phyloP scores from a whole-genome alignment of 306 rosid genomes.

The Lathyrus tuberosus region DNA sequence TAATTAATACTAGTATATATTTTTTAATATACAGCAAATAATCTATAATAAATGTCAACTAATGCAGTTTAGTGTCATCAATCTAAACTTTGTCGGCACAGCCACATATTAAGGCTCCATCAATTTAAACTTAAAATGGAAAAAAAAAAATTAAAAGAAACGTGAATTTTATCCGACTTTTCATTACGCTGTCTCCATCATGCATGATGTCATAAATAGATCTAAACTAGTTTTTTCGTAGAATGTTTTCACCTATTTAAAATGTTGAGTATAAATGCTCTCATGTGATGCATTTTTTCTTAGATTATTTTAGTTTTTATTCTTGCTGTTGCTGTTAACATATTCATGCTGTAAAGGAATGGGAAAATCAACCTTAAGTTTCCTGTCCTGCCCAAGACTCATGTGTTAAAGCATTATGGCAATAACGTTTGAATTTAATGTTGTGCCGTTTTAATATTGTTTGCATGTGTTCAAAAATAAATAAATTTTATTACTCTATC shows the following conservation, averaged over 20 bases:
- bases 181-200: not conserved
- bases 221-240: not conserved
- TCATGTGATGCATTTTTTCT: constrained; percentile 19
- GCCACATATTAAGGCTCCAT: not conserved
- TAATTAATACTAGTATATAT: not conserved
- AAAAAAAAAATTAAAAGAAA: not conserved
- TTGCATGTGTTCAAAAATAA: too few relatives aligned
- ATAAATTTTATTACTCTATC: too few relatives aligned
- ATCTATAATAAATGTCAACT: too few relatives aligned
- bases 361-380: constrained; percentile 28
- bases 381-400: constrained; percentile 31
- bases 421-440: not conserved
- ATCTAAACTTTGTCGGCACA: not conserved
- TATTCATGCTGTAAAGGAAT: constrained; percentile 47
- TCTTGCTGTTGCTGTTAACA: constrained; percentile 33
- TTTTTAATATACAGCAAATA: too few relatives aligned
- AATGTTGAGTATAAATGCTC: constrained; percentile 38
- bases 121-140: not conserved
- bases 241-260: not conserved
- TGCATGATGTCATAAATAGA: constrained; percentile 16
- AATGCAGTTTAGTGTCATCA: not conserved
- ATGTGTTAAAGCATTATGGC: constrained; percentile 40
- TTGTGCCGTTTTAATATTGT: not conserved
- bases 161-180: not conserved
- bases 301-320: constrained; percentile 23